Percentiles rank a stretch among this genome's conserved stretches.
These are phyloP conservation scores for Globisporangium sylvaticum DNA, from an alignment of 352 stramenopile genomes.

Conservation along the genomic window DNA sequence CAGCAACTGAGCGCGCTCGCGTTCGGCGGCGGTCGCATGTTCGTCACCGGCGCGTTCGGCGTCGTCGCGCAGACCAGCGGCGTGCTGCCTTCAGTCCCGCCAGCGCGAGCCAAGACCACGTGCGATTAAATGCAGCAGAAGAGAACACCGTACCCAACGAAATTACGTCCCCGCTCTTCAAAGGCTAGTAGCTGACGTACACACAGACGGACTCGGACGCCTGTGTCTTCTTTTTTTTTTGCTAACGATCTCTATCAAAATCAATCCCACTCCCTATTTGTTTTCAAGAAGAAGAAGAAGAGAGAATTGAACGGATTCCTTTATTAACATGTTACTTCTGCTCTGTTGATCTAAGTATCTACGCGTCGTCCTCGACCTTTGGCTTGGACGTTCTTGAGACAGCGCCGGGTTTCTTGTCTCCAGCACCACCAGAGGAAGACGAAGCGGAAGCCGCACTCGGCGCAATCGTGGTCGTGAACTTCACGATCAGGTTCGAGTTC, in stretches of 20 bases:
- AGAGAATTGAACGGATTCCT: constrained; percentile 1
- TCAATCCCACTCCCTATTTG: background rate
- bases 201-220: background rate
- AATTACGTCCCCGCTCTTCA: background rate
- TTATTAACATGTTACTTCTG: background rate
- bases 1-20: constrained; percentile 53
- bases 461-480: constrained; percentile 67
- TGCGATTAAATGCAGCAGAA: constrained; percentile 16
- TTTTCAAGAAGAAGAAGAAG: background rate
- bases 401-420: constrained; percentile 31
- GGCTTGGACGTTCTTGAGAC: constrained; percentile 23
- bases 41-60: constrained; percentile 63
- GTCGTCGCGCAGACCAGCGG: constrained; percentile 61
- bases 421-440: constrained; percentile 2
- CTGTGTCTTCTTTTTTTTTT: constrained; percentile 10
- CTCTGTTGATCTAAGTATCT: background rate
- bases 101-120: constrained; percentile 39
- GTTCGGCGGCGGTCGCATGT: constrained; percentile 70
- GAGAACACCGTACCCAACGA: background rate
- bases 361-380: constrained; percentile 22
- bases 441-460: constrained; percentile 19
- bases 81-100: constrained; percentile 23
- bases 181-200: background rate
- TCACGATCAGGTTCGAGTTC: constrained; percentile 62
- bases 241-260: background rate